These are phyloP conservation scores for Cicer pinnatifidum DNA, from an alignment of 306 rosid species.

Conservation along the genomic window DNA sequence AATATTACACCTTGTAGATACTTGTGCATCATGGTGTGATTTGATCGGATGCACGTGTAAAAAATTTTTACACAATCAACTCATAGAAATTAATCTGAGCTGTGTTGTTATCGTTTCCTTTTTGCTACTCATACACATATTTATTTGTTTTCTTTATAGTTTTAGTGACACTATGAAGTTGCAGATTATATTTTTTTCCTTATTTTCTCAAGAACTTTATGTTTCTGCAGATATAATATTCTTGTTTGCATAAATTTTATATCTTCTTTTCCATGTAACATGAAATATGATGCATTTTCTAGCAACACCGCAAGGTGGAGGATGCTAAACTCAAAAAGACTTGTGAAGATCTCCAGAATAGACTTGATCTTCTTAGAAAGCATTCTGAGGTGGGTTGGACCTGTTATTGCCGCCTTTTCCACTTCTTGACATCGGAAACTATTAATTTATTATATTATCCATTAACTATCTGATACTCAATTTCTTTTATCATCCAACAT, in stretches of 20 bases:
- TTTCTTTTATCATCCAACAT: conserved; percentile 19
- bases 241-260: conserved; percentile 34
- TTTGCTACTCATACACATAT: neutral
- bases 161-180: conserved; percentile 20
- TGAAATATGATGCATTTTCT: conserved; percentile 44
- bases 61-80: neutral
- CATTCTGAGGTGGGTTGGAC: conserved; percentile 76
- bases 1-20: too few relatives aligned
- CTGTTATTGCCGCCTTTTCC: conserved; percentile 35
- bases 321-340: conserved; percentile 66
- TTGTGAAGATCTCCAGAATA: conserved; percentile 80
- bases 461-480: conserved; percentile 30
- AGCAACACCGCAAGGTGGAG: conserved; percentile 73
- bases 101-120: conserved; percentile 31
- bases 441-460: neutral
- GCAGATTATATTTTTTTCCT: conserved; percentile 27
- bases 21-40: neutral
- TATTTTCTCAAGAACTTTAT: conserved; percentile 24
- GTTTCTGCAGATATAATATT: conserved; percentile 26
- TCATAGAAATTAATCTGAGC: conserved; percentile 20
- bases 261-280: conserved; percentile 31
- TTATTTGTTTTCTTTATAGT: conserved; percentile 13
- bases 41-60: neutral
- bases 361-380: conserved; percentile 76
- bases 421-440: conserved; percentile 30